Percentiles rank a stretch among this genome's conserved stretches.
Evolutionary conservation across 148 eudicot species (phyloP).

Genomic region (Camellia sinensis): DNA sequence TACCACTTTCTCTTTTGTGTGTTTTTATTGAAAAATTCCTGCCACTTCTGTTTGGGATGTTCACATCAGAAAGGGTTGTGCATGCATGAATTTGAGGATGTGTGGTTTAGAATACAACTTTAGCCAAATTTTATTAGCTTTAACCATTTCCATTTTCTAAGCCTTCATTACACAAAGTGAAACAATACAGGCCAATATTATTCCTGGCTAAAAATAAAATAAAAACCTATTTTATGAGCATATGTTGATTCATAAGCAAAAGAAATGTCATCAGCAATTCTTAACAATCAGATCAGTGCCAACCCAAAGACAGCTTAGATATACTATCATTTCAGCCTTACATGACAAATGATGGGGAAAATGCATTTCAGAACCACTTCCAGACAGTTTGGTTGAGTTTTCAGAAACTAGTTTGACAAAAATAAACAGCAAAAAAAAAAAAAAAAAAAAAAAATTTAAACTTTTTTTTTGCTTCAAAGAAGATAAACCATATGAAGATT

Average conservation of each 20-base stretch:
- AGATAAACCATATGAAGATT: too few relatives aligned
- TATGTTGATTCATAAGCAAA: neutral
- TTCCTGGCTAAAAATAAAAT: neutral
- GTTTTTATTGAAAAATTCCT: neutral
- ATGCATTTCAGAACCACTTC: too few relatives aligned
- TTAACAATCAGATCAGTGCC: neutral
- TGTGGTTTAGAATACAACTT: neutral
- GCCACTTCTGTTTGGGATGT: neutral
- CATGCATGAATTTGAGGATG: neutral
- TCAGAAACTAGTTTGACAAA: too few relatives aligned
- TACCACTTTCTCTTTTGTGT: neutral
- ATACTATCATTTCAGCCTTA: neutral
- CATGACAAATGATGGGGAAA: neutral
- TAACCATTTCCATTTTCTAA: neutral
- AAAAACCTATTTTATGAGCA: neutral
- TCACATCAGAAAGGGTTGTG: neutral
- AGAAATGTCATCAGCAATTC: neutral
- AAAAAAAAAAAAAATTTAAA: too few relatives aligned
- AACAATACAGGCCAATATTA: neutral
- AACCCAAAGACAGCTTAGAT: neutral
- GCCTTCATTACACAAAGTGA: neutral
- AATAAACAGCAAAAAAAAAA: too few relatives aligned
- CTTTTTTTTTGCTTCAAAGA: too few relatives aligned
- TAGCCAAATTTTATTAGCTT: neutral
- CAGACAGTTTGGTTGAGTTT: too few relatives aligned